Evolutionary conservation across 495 filamentous ascomycete genomes (phyloP).

Genomic region (Schizothecium vesticola): DNA sequence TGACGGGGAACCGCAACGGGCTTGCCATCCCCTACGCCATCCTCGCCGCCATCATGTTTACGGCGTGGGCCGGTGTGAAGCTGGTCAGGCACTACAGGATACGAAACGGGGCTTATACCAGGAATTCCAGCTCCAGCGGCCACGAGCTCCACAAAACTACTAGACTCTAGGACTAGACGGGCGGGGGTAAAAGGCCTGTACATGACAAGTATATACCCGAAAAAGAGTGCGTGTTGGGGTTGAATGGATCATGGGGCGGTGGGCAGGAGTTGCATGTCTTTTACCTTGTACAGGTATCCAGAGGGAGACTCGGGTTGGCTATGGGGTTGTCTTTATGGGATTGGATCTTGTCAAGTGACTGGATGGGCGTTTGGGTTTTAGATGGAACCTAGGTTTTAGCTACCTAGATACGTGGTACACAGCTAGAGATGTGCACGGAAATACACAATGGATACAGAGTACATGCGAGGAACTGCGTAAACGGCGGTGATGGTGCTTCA

Average conservation of each 20-base stretch:
- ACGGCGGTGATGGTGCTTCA: background rate
- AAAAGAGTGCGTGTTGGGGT: background rate
- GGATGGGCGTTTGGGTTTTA: background rate
- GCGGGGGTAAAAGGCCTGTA: background rate
- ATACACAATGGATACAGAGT: background rate
- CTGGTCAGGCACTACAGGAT: background rate
- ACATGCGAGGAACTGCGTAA: too few relatives aligned
- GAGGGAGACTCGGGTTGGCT: background rate
- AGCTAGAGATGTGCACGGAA: background rate
- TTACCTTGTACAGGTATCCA: background rate
- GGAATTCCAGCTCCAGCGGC: background rate
- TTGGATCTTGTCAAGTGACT: background rate
- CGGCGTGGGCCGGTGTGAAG: conserved; percentile 37
- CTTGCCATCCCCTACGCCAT: conserved; percentile 56
- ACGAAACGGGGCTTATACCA: background rate
- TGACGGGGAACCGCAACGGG: conserved; percentile 39
- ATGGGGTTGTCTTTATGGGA: background rate
- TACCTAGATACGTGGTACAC: background rate
- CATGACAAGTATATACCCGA: background rate
- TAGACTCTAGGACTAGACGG: background rate
- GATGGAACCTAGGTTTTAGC: background rate
- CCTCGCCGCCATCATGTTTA: conserved; percentile 50
- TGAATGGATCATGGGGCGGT: background rate
- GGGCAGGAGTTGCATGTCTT: background rate
- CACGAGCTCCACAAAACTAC: background rate